phyloP scores from a whole-genome alignment of 177 flowering plant genomes.

The Vitis hybrid region DNA sequence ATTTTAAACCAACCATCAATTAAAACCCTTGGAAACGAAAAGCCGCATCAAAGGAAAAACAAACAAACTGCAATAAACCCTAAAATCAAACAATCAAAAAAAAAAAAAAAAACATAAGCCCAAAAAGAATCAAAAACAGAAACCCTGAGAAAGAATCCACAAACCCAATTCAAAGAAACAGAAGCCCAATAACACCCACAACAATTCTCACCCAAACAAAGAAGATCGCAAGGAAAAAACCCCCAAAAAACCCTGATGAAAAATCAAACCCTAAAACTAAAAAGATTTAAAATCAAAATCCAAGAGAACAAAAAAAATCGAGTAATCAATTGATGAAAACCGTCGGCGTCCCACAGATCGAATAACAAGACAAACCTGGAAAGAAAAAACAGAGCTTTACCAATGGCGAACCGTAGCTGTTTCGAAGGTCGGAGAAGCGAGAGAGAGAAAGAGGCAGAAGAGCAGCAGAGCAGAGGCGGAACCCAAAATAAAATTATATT shows the following conservation, averaged over 20 bases:
- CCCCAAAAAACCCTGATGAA: constrained; percentile 18
- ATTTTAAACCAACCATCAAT: not conserved
- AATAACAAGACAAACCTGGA: constrained; percentile 21
- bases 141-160: constrained; percentile 3
- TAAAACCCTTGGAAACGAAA: constrained; percentile 3
- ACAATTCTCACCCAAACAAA: not conserved
- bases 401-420: constrained; percentile 17
- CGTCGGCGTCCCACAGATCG: constrained; percentile 12
- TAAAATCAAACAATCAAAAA: not conserved
- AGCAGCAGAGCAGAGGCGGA: constrained; percentile 17
- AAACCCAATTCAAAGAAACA: constrained; percentile 10
- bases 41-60: not conserved
- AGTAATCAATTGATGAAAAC: no score
- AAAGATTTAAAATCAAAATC: not conserved
- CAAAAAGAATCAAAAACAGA: constrained; percentile 2
- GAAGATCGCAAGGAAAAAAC: constrained; percentile 12
- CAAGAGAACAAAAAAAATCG: not conserved
- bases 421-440: constrained; percentile 4
- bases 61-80: constrained; percentile 10
- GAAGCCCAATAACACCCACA: constrained; percentile 4
- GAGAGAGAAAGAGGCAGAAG: constrained; percentile 24
- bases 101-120: not conserved
- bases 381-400: constrained; percentile 5
- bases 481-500: constrained; percentile 15
- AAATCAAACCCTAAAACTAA: constrained; percentile 17